Evolutionary conservation across 78 protist genomes (phyloP), one percentile per base, ranked within the genome.

Genomic region (Dictyostelium firmibasis): DNA sequence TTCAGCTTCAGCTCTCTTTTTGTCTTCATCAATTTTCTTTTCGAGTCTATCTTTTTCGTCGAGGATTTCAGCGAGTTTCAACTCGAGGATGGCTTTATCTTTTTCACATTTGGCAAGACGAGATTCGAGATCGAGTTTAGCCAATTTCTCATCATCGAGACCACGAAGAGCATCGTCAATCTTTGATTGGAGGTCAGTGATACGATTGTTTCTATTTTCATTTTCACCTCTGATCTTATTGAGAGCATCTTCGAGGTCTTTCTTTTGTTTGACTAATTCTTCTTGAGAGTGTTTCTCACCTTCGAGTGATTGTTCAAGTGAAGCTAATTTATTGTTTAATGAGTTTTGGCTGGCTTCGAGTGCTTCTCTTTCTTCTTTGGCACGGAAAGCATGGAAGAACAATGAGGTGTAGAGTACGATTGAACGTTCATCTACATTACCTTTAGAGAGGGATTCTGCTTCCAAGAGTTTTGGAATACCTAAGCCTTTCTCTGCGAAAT

Each of bases 361-460:
- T 14, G 93, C 96, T 67, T 85, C 88, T 57, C 84, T 74, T 64
- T 84, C 96, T 35, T 94, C 96, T 47, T 94, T 85, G 83, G 94
- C 95, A 78, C 84, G 88, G 94, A 36, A 92, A 33, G 97, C 97
- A 67, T 91, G 96, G 97, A 86, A 92, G 70, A 92, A 96, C 18
- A 96, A 60, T 27, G 96, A 92, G 1, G 88, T 81, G 93, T 96
- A 96, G 38, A 96, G 50, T 18, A 92, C 47, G 87, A 96, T 86
- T 83, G 97, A 85, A 57, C 97, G 79, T 79, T 96, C 97, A 62
- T 96, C 97, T 44, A 96, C 94, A 31, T 91, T 57, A 29, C 97
- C 97, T 76, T 96, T 94, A n/a, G 92, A 64, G 27, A 96, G 93
- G 35, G 91, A 88, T 23, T 91, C 96, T 18, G 92, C 97, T 13